Evolutionary conservation across 352 stramenopile species (phyloP).

Genomic region (Thraustochytrium striatum): DNA sequence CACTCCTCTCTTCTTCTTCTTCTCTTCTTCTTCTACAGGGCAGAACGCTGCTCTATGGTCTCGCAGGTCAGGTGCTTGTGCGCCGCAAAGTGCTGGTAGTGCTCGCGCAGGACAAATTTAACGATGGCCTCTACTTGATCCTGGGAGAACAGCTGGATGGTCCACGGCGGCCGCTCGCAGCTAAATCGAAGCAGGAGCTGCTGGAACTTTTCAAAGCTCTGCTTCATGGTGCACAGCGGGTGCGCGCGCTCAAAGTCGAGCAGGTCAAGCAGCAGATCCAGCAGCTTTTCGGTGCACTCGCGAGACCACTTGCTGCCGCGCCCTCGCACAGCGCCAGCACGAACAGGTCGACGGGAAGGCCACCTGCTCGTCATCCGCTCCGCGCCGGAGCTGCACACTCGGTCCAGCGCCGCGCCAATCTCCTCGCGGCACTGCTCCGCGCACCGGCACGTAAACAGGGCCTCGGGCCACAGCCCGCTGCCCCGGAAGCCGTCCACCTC

Average conservation of each 20-base stretch:
- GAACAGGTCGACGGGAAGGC: not conserved
- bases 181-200: constrained; percentile 9
- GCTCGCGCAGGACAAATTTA: not conserved
- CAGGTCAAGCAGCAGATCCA: constrained; percentile 1
- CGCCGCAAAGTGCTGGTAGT: constrained; percentile 3
- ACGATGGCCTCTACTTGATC: not conserved
- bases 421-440: not conserved
- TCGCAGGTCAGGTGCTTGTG: constrained; percentile 20
- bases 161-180: constrained; percentile 39
- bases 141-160: not conserved
- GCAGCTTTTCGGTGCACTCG: not conserved
- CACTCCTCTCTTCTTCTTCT: not conserved
- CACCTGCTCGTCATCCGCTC: not conserved
- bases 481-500: too few species aligned
- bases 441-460: not conserved
- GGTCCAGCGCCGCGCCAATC: not conserved
- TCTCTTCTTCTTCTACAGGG: too few species aligned
- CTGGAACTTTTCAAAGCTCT: constrained; percentile 44
- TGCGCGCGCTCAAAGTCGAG: constrained; percentile 4
- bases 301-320: not conserved
- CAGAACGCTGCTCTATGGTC: too few species aligned
- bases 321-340: constrained; percentile 19
- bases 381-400: not conserved
- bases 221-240: constrained; percentile 23
- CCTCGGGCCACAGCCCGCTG: too few species aligned